Evolutionary conservation across 495 filamentous ascomycete genomes (phyloP).

Genomic region (Hypoxylon rickii): DNA sequence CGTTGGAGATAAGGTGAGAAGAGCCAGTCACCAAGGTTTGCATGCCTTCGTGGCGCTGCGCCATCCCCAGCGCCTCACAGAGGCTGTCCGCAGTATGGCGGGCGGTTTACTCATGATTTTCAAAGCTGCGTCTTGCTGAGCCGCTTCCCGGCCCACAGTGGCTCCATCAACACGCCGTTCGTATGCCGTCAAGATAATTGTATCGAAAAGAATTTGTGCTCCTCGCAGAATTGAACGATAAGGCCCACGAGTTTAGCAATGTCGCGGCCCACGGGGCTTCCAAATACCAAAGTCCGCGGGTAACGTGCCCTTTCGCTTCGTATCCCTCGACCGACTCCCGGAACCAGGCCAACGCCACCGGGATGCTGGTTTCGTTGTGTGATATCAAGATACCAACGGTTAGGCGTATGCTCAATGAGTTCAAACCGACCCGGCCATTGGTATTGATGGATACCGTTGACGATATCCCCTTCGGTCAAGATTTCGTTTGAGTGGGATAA

Average conservation of each 20-base stretch:
- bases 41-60: not conserved
- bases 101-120: not conserved
- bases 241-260: not conserved
- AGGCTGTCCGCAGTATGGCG: not conserved
- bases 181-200: not conserved
- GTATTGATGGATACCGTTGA: not conserved
- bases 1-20: not conserved
- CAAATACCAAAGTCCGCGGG: not conserved
- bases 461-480: not conserved
- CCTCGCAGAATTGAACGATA: not conserved
- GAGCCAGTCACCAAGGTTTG: not conserved
- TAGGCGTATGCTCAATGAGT: not conserved
- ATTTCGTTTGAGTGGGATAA: not conserved
- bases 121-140: not conserved
- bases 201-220: not conserved
- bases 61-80: not conserved
- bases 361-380: not conserved
- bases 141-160: not conserved
- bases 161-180: not conserved
- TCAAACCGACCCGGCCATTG: not conserved
- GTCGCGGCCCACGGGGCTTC: not conserved
- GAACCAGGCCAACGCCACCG: not conserved
- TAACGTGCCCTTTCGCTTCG: not conserved
- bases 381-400: not conserved
- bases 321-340: not conserved